Evolutionary conservation across 257 asterid genomes (phyloP).

Genomic region (Eustoma russellianum): DNA sequence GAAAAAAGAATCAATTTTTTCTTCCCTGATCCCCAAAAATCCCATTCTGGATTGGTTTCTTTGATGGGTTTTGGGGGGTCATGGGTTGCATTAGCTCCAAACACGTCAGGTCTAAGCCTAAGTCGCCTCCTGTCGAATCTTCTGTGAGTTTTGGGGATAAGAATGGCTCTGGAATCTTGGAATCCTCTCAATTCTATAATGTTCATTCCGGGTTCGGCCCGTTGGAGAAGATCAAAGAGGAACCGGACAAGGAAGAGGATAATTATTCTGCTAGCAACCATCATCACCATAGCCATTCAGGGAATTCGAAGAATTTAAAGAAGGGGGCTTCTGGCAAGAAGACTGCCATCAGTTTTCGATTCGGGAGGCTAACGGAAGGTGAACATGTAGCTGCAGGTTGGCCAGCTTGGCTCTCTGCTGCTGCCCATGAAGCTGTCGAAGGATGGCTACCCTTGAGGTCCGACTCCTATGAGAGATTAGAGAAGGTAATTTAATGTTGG

Average conservation of each 20-base stretch:
- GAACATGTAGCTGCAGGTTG: constrained; percentile 69
- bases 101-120: constrained; percentile 30
- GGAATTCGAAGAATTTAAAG: constrained; percentile 22
- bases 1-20: constrained; percentile 5
- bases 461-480: constrained; percentile 58
- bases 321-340: constrained; percentile 29
- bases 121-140: constrained; percentile 25
- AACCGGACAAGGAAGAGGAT: constrained; percentile 62
- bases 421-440: constrained; percentile 70
- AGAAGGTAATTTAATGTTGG: constrained; percentile 37
- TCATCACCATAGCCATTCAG: constrained; percentile 11
- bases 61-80: constrained; percentile 74
- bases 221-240: constrained; percentile 81
- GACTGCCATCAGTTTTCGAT: constrained; percentile 48
- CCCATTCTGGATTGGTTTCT: constrained; percentile 22
- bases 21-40: constrained; percentile 5
- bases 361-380: constrained; percentile 56
- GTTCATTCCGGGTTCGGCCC: constrained; percentile 29
- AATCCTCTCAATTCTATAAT: constrained; percentile 13
- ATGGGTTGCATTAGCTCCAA: constrained; percentile 96
- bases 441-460: constrained; percentile 71
- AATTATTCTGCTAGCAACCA: constrained; percentile 16
- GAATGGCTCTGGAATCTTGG: constrained; percentile 9
- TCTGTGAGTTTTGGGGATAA: constrained; percentile 11
- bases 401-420: constrained; percentile 81